Base-by-base conservation (phyloP, 108 stramenopile species). In the Conticribra weissflogii region DNA sequence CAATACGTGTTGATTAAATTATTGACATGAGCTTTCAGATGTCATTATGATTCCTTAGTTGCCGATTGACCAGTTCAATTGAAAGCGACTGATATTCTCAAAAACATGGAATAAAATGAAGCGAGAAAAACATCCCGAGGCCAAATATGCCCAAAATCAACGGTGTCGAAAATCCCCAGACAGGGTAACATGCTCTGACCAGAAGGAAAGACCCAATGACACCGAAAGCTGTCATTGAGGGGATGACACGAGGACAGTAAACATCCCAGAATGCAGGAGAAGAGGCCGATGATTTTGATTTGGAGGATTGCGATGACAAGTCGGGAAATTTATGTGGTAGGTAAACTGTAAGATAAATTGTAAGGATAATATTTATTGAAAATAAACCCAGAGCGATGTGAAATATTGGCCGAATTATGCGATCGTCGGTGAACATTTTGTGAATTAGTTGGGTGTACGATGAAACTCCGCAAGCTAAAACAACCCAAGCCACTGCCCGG, bases 211-310 rank as follows among this genome's bases (percentile, higher is more conserved):
- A 82, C 24, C 81, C 81, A 28, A 93, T 21, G 7, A 95, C 50
- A 23, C 85, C 86, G 32, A 80, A 59, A 12, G 48, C 74, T 0
- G 86, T 84, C 81, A 95, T 86, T 51, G 70, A 78, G 0, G 97
- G 96, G 33, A 97, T 77, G 44, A 95, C 91, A n/a, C 90, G 66
- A 19, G 97, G 97, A 80, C 97, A 96, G 66, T 96, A 96, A 8
- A 92, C 83, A 50, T 83, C 76, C 95, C 95, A 96, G 31, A 83
- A 81, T 12, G 71, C 81, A 30, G 74, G 79, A 14, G 83, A 81
- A 48, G 85, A 89, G 41, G 78, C 62, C 15, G 78, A 57, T 49
- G 74, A 67, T 44, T 80, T 81, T 23, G 84, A 59, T 30, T 45
- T 47, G 0, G 66, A 23, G n/a, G 36, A 12, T 12, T 5, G 12